Evolutionary conservation across 306 rosid genomes (phyloP), one percentile per base, ranked within the genome.

Genomic region (Pachyrhizus erosus): DNA sequence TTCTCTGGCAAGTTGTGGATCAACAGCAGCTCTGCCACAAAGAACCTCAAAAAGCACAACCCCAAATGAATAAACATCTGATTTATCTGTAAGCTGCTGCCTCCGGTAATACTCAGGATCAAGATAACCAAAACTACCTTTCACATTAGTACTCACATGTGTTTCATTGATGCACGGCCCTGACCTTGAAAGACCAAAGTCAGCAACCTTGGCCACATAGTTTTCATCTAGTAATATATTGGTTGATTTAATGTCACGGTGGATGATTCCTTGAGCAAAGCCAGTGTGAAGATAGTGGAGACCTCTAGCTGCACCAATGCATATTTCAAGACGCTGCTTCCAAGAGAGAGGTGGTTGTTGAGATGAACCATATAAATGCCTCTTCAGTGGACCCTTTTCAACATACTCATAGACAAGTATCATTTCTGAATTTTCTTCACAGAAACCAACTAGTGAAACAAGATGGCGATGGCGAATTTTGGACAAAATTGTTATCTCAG

Each of bases 221-320:
- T 88, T 87, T 70, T 96, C 97, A 72, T 96, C 97, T 43, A 96
- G 92, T 82, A 96, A 86, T 58, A 96, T 96, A 71, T 96, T 96
- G 57, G 99, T 96, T 2, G 99, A 94, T 70, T 96, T 96, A 61
- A 96, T 94, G 90, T 96, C 99, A 0, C 99, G 97, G 87, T 96
- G 99, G 87, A 96, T 96, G 90, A 96, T 94, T 51, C 99, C 99
- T 33, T 89, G 97, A 46, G 98, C 91, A 40, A 91, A 96, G 43
- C 99, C 99, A 20, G 99, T 96, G 86, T 96, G 99, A 73, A 96
- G 98, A 86, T 96, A 96, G 86, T 94, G 99, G 27, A 96, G 90
- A 65, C 99, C 98, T 85, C 98, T 91, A 33, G 99, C 99, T 6
- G 99, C 89, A 13, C 97, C 98, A 45, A 96, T 93, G 91, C 99